phyloP scores from a whole-genome alignment of 148 eudicot genomes.

The Nyssa sinensis region DNA sequence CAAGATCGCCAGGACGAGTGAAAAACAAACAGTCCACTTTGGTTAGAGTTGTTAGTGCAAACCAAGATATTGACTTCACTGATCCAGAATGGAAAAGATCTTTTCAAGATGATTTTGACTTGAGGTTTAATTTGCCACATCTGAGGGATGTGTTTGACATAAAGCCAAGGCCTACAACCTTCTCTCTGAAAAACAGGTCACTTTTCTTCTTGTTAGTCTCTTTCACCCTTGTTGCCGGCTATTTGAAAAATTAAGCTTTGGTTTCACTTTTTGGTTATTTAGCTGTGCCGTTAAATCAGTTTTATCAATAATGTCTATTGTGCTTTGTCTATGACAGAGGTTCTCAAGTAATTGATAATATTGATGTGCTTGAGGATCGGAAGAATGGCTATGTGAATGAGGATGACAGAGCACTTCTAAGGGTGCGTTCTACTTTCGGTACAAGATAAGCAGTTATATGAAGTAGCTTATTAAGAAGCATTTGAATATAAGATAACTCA shows the following conservation, averaged over 20 bases:
- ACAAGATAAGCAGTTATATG: no score
- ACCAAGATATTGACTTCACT: slow-evolving; percentile 31
- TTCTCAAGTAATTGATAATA: slow-evolving; percentile 9
- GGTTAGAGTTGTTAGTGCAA: slow-evolving; percentile 19
- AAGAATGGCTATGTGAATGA: slow-evolving; percentile 44
- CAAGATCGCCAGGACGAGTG: slow-evolving; percentile 15
- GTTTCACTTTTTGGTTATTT: slow-evolving; percentile 3
- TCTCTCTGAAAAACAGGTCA: slow-evolving; percentile 48
- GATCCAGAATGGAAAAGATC: slow-evolving; percentile 44
- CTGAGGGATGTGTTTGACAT: slow-evolving; percentile 38
- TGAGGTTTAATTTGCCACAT: slow-evolving; percentile 44
- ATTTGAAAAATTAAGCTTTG: slow-evolving; percentile 1
- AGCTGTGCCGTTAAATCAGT: not conserved
- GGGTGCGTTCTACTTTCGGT: slow-evolving; percentile 19
- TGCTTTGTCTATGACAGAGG: not conserved
- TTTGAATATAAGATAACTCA: not conserved
- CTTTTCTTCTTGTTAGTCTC: slow-evolving; percentile 3
- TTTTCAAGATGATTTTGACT: slow-evolving; percentile 40
- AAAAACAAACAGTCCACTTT: slow-evolving; percentile 22
- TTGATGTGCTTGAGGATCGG: slow-evolving; percentile 25
- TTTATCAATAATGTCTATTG: not conserved
- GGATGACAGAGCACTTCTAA: slow-evolving; percentile 46
- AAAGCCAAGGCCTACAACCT: slow-evolving; percentile 41
- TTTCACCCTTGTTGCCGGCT: not conserved
- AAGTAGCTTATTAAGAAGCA: no score